Evolutionary conservation across 495 filamentous ascomycete species (phyloP).

Genomic region (Baudoinia panamericana): DNA sequence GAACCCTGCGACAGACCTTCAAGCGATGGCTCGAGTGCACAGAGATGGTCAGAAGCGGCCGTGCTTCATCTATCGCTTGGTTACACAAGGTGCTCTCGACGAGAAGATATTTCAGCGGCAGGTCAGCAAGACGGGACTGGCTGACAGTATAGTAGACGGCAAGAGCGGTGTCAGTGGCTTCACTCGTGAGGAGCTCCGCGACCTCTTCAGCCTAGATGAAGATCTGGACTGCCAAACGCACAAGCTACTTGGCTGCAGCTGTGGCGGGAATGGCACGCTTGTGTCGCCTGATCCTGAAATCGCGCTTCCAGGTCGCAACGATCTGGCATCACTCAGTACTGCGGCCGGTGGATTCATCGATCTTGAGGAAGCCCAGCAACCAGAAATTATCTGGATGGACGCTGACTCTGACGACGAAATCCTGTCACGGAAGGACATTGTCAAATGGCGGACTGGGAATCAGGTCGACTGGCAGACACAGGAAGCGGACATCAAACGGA

Average conservation of each 20-base stretch:
- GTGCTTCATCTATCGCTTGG: conserved; percentile 60
- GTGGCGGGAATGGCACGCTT: conserved; percentile 43
- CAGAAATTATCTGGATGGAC: conserved; percentile 22
- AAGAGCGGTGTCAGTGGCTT: conserved; percentile 49
- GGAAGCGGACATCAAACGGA: conserved; percentile 36
- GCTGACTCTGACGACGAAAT: conserved; percentile 12
- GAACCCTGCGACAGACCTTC: conserved; percentile 70
- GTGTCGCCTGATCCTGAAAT: conserved; percentile 4
- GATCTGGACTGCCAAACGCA: conserved; percentile 51
- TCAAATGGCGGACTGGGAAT: conserved; percentile 34
- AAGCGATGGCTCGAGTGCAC: conserved; percentile 79
- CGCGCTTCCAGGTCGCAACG: conserved; percentile 4
- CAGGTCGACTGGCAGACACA: conserved; percentile 51
- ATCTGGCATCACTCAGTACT: conserved; percentile 11
- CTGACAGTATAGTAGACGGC: conserved; percentile 52
- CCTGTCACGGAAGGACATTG: conserved; percentile 27
- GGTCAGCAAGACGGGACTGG: conserved; percentile 59
- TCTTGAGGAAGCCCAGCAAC: conserved; percentile 23
- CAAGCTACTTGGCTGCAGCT: conserved; percentile 54
- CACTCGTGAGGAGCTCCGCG: conserved; percentile 53
- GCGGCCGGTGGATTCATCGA: conserved; percentile 9
- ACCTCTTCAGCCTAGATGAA: conserved; percentile 59
- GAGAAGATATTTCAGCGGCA: conserved; percentile 83
- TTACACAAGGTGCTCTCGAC: conserved; percentile 61
- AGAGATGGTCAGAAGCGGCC: conserved; percentile 61